phyloP scores from a whole-genome alignment of 2,329 filamentous ascomycete genomes.

The Monilinia polystroma region DNA sequence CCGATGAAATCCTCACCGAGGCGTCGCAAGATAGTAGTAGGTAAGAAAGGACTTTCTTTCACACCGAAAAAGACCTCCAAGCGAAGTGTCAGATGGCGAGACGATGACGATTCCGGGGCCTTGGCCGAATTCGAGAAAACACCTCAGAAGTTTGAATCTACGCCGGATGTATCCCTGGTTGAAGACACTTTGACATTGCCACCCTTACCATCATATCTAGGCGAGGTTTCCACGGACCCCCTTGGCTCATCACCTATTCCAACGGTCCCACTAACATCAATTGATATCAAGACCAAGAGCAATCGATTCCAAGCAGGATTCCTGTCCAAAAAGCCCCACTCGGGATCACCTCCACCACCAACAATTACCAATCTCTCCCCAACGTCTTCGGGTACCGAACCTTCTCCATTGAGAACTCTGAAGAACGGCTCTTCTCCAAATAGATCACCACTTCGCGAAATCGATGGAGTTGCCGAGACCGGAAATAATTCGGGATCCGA shows the following conservation, averaged over 20 bases:
- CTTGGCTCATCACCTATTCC: slow-evolving; percentile 52
- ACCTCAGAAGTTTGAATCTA: slow-evolving; percentile 65
- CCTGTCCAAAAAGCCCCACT: slow-evolving; percentile 58
- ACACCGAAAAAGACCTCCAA: slow-evolving; percentile 78
- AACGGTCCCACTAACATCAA: slow-evolving; percentile 55
- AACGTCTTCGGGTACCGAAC: slow-evolving; percentile 47
- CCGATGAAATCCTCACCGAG: slow-evolving; percentile 79
- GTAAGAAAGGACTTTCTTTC: slow-evolving; percentile 74
- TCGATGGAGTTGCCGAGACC: slow-evolving; percentile 40
- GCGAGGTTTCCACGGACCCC: slow-evolving; percentile 44
- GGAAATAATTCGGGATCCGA: slow-evolving; percentile 42
- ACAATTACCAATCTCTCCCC: slow-evolving; percentile 60
- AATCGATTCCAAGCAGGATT: slow-evolving; percentile 89
- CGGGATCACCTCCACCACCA: slow-evolving; percentile 61
- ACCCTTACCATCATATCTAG: slow-evolving; percentile 55
- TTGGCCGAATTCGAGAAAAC: slow-evolving; percentile 91
- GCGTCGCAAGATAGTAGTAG: slow-evolving; percentile 64
- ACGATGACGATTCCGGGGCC: slow-evolving; percentile 82
- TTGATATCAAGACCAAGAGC: slow-evolving; percentile 62
- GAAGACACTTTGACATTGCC: slow-evolving; percentile 46
- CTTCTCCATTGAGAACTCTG: slow-evolving; percentile 55
- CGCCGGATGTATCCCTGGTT: slow-evolving; percentile 55
- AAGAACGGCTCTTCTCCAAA: slow-evolving; percentile 50
- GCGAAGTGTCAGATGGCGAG: slow-evolving; percentile 85
- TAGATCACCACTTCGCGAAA: slow-evolving; percentile 44